These are phyloP conservation scores for Candida sakaeoensis DNA, from an alignment of 805 yeast species.

Conservation along the genomic window DNA sequence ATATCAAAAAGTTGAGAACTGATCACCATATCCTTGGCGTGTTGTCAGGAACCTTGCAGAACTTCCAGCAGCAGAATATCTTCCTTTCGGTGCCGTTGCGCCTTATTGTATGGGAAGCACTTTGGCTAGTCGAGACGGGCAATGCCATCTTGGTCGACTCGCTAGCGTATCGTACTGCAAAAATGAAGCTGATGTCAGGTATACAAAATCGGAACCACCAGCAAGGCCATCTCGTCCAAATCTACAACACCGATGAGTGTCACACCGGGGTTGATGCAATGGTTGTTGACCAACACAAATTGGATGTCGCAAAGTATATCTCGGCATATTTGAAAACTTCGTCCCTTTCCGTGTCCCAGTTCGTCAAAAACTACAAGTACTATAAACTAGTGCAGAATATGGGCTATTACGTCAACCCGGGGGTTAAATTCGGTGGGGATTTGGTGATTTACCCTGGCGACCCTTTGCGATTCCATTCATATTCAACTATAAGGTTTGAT, in stretches of 20 bases:
- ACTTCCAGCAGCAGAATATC: slow-evolving; percentile 92
- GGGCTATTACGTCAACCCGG: slow-evolving; percentile 69
- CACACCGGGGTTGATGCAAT: no score
- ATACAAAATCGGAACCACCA: neutral
- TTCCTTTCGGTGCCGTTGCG: slow-evolving; percentile 81
- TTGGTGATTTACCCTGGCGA: slow-evolving; percentile 94
- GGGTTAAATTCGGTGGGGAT: slow-evolving; percentile 86
- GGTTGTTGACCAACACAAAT: neutral
- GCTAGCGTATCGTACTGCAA: slow-evolving; percentile 13
- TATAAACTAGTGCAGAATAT: slow-evolving; percentile 39
- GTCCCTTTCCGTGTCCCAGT: neutral
- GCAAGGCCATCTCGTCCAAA: neutral
- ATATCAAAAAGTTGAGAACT: slow-evolving; percentile 51
- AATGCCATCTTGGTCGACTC: slow-evolving; percentile 45
- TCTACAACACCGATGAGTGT: slow-evolving; percentile 2
- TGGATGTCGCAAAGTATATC: slow-evolving; percentile 3
- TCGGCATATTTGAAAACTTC: slow-evolving; percentile 3
- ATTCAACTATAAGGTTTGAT: slow-evolving; percentile 58
- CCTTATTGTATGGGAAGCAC: slow-evolving; percentile 67
- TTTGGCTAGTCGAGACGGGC: slow-evolving; percentile 52
- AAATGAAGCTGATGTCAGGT: neutral
- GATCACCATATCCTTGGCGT: slow-evolving; percentile 67
- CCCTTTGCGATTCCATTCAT: slow-evolving; percentile 87
- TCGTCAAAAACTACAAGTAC: slow-evolving; percentile 11
- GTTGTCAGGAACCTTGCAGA: slow-evolving; percentile 76